Evolutionary conservation across 495 filamentous ascomycete genomes (phyloP).

Genomic region (Hypoxylon trugodes): DNA sequence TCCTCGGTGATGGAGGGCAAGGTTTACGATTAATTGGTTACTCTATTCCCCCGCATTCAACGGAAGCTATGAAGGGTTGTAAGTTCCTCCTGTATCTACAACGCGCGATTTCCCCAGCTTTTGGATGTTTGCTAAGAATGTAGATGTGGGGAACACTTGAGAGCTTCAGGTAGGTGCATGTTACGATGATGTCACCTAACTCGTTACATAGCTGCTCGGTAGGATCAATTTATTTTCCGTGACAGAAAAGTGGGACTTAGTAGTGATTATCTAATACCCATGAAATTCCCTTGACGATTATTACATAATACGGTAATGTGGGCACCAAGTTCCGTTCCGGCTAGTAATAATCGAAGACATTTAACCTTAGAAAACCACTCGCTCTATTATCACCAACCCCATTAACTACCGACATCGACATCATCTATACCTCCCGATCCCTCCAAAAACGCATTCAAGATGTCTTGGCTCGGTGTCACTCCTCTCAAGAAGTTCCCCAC

Average conservation of each 20-base stretch:
- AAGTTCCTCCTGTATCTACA: too few species aligned
- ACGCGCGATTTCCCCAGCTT: constrained; percentile 37
- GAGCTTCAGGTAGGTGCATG: constrained; percentile 10
- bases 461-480: constrained; percentile 74
- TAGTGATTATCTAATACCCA: neutral
- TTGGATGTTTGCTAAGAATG: constrained; percentile 8
- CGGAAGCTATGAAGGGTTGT: constrained; percentile 1
- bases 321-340: constrained; percentile 15
- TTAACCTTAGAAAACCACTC: constrained; percentile 57
- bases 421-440: constrained; percentile 27
- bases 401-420: constrained; percentile 36
- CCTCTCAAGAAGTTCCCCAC: constrained; percentile 88
- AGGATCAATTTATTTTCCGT: constrained; percentile 20
- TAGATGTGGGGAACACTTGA: constrained; percentile 17
- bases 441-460: constrained; percentile 57
- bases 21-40: constrained; percentile 41
- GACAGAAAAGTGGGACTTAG: neutral
- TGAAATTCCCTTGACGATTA: too few species aligned
- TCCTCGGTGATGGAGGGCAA: constrained; percentile 35
- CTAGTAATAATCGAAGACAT: constrained; percentile 26
- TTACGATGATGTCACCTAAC: constrained; percentile 30
- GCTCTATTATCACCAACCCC: constrained; percentile 35
- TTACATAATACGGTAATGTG: constrained; percentile 7
- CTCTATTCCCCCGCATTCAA: constrained; percentile 37
- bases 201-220: neutral